These are phyloP conservation scores for Solanum peruvianum DNA, from an alignment of 257 asterid genomes.

Conservation along the genomic window DNA sequence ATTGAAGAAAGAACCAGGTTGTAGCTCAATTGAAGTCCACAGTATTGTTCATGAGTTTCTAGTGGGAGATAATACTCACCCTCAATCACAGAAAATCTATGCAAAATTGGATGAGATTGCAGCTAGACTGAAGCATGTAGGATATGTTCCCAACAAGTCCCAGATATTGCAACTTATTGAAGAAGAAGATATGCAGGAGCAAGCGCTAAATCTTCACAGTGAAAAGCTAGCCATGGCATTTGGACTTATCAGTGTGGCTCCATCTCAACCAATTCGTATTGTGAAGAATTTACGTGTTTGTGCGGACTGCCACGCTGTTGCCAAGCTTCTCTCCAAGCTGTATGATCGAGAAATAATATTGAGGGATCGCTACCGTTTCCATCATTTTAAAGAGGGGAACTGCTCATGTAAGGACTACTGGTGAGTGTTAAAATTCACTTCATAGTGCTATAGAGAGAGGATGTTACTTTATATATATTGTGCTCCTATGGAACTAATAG, in stretches of 20 bases:
- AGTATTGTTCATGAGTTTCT: conserved; percentile 61
- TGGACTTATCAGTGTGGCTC: conserved; percentile 37
- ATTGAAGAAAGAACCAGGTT: conserved; percentile 75
- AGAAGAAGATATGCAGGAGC: conserved; percentile 64
- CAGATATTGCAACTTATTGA: conserved; percentile 57
- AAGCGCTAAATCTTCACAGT: conserved; percentile 53
- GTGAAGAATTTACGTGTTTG: conserved; percentile 77
- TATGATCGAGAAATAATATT: conserved; percentile 54
- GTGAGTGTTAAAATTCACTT: conserved; percentile 19
- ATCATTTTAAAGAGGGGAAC: conserved; percentile 49
- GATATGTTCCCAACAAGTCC: conserved; percentile 40
- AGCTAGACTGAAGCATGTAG: conserved; percentile 21
- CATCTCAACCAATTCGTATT: conserved; percentile 49
- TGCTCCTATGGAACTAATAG: not conserved
- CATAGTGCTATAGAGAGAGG: not conserved
- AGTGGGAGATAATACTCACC: conserved; percentile 50
- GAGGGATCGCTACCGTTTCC: conserved; percentile 76
- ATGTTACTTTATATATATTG: not conserved
- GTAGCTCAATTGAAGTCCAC: conserved; percentile 61
- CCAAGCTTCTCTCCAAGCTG: conserved; percentile 53
- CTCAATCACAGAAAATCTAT: conserved; percentile 39
- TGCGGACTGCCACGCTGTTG: conserved; percentile 53
- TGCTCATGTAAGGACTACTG: conserved; percentile 72
- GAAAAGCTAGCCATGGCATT: conserved; percentile 73
- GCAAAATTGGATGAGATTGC: conserved; percentile 54